These are phyloP conservation scores for Citrus unshiu DNA, from an alignment of 345 rosid species.

Conservation along the genomic window DNA sequence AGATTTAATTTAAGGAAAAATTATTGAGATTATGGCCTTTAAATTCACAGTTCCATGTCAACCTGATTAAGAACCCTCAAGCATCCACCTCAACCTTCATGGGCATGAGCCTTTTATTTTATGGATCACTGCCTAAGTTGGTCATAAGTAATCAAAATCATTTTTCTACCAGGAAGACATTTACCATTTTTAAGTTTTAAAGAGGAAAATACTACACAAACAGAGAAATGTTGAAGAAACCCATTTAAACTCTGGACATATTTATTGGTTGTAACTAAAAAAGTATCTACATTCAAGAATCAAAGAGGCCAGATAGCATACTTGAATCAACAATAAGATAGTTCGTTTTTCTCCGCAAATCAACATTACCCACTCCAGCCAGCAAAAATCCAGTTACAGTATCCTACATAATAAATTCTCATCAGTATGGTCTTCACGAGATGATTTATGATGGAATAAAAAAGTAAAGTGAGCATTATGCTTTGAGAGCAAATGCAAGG, in stretches of 20 bases:
- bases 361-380: conserved; percentile 99
- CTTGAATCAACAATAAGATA: conserved; percentile 95
- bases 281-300: not conserved
- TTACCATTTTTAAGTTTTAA: not conserved
- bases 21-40: not conserved
- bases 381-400: conserved; percentile 46
- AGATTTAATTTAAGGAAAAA: not conserved
- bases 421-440: conserved; percentile 7
- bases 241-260: not conserved
- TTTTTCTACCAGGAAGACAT: not conserved
- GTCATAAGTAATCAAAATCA: not conserved
- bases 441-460: not conserved
- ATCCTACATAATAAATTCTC: conserved; percentile 43
- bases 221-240: not conserved
- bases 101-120: not conserved
- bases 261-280: not conserved
- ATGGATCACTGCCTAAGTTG: not conserved
- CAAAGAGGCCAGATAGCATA: conserved; percentile 31
- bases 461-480: not conserved
- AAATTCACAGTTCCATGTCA: not conserved
- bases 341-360: conserved; percentile 86
- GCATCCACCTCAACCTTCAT: not conserved
- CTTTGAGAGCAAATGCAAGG: not conserved
- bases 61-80: not conserved
- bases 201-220: not conserved